These are phyloP conservation scores for Pachysandra terminalis DNA, from an alignment of 164 flowering plant genomes.

Conservation along the genomic window DNA sequence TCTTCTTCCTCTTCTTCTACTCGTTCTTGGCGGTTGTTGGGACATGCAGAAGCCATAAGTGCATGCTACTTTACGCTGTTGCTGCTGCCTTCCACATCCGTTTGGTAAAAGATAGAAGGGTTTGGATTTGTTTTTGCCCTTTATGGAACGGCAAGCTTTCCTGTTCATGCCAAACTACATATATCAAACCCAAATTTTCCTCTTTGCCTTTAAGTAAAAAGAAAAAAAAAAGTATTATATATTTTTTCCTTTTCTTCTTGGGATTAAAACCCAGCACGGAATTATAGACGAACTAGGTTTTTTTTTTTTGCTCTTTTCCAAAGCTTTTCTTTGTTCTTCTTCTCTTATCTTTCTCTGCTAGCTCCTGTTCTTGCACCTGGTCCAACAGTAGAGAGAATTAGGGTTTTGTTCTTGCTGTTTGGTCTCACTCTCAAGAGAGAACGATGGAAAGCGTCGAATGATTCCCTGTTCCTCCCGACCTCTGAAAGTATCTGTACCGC, in stretches of 20 bases:
- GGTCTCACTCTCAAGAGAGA: too few species aligned
- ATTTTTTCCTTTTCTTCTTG: background rate
- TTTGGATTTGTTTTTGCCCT: conserved; percentile 11
- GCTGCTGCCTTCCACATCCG: background rate
- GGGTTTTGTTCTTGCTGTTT: too few species aligned
- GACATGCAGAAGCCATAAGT: conserved; percentile 8
- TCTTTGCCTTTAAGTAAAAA: background rate
- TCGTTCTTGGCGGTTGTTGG: background rate
- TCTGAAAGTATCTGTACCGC: too few species aligned
- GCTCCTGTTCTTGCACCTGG: conserved; percentile 3
- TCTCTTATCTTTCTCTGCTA: background rate
- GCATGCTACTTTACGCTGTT: conserved; percentile 8
- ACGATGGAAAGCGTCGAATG: too few species aligned
- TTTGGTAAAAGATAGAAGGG: conserved; percentile 2
- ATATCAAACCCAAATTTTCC: background rate
- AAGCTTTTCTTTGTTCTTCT: conserved; percentile 4
- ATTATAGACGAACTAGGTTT: background rate
- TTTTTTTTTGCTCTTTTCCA: conserved; percentile 15
- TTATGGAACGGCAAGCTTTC: conserved; percentile 16
- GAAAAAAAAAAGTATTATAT: background rate
- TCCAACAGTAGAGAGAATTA: too few species aligned
- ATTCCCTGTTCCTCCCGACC: too few species aligned
- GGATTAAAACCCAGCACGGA: conserved; percentile 21
- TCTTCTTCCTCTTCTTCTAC: background rate
- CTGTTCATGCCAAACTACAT: background rate